Evolutionary conservation across 228 moss, liverwort and hornwort species (phyloP), one percentile per base, ranked within the genome.

Genomic region (Sphagnum fallax): DNA sequence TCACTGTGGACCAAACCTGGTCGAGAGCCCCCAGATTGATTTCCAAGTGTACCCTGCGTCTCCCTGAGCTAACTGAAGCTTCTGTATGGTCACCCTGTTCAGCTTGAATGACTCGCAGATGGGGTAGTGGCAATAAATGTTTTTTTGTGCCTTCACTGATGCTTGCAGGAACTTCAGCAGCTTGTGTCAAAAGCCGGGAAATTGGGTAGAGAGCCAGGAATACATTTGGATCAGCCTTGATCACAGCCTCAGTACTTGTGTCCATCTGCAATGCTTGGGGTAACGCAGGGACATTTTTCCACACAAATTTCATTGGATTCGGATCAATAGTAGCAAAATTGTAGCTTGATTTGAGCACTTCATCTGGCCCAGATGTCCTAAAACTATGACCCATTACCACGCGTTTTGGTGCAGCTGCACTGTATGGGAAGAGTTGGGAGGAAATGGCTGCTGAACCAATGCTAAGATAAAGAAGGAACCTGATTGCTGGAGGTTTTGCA

Each of bases 291-390:
- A 83, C 88, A 69, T 92, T 81, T 78, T 84, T 85, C 91, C 93
- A 98, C 67, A 98, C 90, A 16, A 93, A 80, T n/a, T 77, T 74
- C 84, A 93, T 90, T 10, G 97, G 81, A 69, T 98, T 98, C 63
- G 97, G 83, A 74, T 98, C 97, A 13, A 98, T 75, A 7, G 97
- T 86, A 47, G 93, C 97, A 75, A 98, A 98, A 59, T 83, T 82
- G 63, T 85, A 92, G 69, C 75, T 88, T 15, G 97, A 85, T 68
- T 71, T 63, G 6, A 81, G 60, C 48, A 89, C 83, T 60, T 87
- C 83, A 12, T 73, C 74, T 70, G 84, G 62, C 74, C 96, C 93
- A 66, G 76, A 79, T 66, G 97, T 98, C 49, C 75, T 67, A 65
- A 90, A 73, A 16, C 91, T 82, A 60, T 93, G 91, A 53, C 90